These are phyloP conservation scores for Podospora fimiseda DNA, from an alignment of 495 filamentous ascomycete genomes.

Conservation along the genomic window DNA sequence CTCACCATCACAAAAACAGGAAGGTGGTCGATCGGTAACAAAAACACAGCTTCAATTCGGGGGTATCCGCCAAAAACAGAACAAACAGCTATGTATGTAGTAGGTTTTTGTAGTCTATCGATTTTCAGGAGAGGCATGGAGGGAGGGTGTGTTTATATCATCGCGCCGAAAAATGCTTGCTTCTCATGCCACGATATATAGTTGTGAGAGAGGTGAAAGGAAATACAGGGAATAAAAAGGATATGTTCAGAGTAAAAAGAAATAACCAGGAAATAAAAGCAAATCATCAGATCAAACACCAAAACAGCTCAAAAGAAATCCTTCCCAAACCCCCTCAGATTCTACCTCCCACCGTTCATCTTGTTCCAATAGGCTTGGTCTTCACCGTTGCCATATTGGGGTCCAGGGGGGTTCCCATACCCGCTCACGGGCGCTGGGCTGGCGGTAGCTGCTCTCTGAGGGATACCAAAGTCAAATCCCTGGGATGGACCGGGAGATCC, in stretches of 20 bases:
- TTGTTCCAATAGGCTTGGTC: neutral
- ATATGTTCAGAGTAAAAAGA: no score
- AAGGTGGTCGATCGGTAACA: no score
- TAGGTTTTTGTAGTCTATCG: no score
- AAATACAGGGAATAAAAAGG: neutral
- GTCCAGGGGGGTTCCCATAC: slow-evolving; percentile 10
- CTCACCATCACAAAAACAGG: no score
- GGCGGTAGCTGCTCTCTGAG: slow-evolving; percentile 17
- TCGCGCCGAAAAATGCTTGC: neutral
- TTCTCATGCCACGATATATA: neutral
- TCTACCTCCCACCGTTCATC: neutral
- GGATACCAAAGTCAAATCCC: slow-evolving; percentile 13
- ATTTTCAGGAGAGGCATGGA: neutral
- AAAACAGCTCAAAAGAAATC: neutral
- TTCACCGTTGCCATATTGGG: neutral
- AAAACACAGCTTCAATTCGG: no score
- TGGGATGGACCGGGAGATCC: slow-evolving; percentile 25
- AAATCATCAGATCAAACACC: no score
- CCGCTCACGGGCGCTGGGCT: slow-evolving; percentile 19
- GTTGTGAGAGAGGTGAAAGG: neutral
- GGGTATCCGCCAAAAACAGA: no score
- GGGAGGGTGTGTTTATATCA: no score
- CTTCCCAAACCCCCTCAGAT: neutral
- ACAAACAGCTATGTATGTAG: no score
- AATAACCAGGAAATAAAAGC: no score